Base-by-base conservation (phyloP, 2,329 filamentous ascomycete genomes). In the Bipolaris bicolor region DNA sequence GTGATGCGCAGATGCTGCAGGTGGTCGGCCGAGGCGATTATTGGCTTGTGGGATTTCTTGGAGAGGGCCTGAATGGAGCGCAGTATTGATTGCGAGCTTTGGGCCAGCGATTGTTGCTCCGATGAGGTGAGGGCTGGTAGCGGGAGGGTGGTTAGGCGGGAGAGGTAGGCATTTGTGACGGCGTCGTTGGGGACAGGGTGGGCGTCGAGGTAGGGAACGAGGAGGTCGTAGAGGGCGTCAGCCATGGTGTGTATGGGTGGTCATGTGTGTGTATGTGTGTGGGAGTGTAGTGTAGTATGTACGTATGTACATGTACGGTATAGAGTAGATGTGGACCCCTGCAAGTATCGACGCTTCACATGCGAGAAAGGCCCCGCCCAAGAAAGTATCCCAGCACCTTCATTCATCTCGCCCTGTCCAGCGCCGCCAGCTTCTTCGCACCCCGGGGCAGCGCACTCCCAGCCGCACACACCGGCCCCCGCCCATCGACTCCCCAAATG, bases 1-100 rank as follows among this genome's bases (percentile, higher is more conserved):
- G 88, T 85, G n/a, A 83, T 81, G 48, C 83, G 82, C 7, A 98
- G 83, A 9, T 87, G 87, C n/a, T 86, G 84, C 68, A 98, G 88
- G 67, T 90, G 88, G 65, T 87, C 85, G 20, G 91, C 88, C 3
- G 94, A 95, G 51, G 88, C 83, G 66, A 97, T 92, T 63, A 98
- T 88, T 16, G 88, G 84, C 72, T 89, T 91, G 77, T 97, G 89
- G 0, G 93, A 97, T 65, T 91, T 90, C 68, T 96, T 96, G 7
- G 93, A 94, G 48, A 98, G 86, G 0, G 87, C 86, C 74, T 99
- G 95, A 1, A 98, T 84, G 0, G 92, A 91, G 39, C 96, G 86
- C 13, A 94, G 84, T 39, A 90, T 85, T 0, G 91, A 90, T 61
- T 97, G 92, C 3, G 90, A 89, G 53, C 88, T 84, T 69, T 97